Percentiles rank a stretch among this genome's conserved stretches.
phyloP scores from a whole-genome alignment of 306 rosid genomes.

The Boehmeria nivea region DNA sequence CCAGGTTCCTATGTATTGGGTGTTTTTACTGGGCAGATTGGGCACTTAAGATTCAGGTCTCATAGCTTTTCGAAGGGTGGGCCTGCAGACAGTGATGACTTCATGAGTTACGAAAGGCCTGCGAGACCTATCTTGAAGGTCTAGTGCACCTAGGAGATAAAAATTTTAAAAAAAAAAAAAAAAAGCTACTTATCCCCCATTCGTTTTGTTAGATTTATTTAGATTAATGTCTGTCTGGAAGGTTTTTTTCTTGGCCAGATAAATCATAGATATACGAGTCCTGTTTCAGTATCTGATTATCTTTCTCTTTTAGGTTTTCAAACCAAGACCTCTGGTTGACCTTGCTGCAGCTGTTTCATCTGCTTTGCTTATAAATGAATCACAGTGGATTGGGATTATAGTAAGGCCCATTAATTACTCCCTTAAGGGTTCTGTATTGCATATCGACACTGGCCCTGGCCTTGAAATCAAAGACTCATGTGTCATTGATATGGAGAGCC shows the following conservation, averaged over 20 bases:
- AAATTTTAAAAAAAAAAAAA: too few relatives aligned
- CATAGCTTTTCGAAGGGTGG: constrained; percentile 94
- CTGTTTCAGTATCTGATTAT: constrained; percentile 24
- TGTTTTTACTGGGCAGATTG: constrained; percentile 92
- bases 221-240: too few relatives aligned
- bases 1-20: constrained; percentile 99
- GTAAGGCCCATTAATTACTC: constrained; percentile 83
- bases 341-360: constrained; percentile 89
- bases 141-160: constrained; percentile 13
- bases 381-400: constrained; percentile 89
- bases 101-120: constrained; percentile 97
- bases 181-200: too few relatives aligned
- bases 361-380: constrained; percentile 85
- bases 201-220: too few relatives aligned
- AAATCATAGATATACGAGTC: neutral
- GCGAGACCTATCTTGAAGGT: constrained; percentile 94
- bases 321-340: constrained; percentile 93
- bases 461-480: constrained; percentile 63
- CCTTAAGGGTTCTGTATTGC: constrained; percentile 81
- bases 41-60: constrained; percentile 85
- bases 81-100: constrained; percentile 87
- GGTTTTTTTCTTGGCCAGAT: constrained; percentile 5
- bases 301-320: constrained; percentile 54
- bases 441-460: constrained; percentile 96
- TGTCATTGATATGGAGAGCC: constrained; percentile 78